Evolutionary conservation across 257 asterid genomes (phyloP), one percentile per base, ranked within the genome.

Genomic region (Phtheirospermum japonicum): DNA sequence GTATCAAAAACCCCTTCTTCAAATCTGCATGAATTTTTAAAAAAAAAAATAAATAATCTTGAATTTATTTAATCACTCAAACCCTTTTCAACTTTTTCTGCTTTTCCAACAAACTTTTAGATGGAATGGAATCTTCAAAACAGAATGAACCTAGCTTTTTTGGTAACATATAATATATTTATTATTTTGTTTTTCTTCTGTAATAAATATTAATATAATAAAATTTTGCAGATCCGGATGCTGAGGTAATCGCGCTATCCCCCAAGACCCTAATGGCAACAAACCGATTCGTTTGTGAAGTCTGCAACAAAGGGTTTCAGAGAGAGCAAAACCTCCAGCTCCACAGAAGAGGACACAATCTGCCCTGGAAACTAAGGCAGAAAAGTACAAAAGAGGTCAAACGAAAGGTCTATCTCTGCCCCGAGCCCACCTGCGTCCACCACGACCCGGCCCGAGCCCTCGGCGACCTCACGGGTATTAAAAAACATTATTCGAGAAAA

Each of bases 181-280:
- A n/a, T n/a, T n/a, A n/a, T n/a, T n/a, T n/a, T n/a, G n/a, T n/a
- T n/a, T n/a, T n/a, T n/a, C n/a, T n/a, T n/a, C n/a, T n/a, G n/a
- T n/a, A n/a, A n/a, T n/a, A n/a, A n/a, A n/a, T n/a, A n/a, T n/a
- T n/a, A n/a, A n/a, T n/a, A n/a, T n/a, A n/a, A n/a, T n/a, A n/a
- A n/a, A n/a, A n/a, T n/a, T n/a, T n/a, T n/a, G n/a, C n/a, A 87
- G 95, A 77, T 87, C 95, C 85, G 42, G 94, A 88, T 12, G 85
- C 94, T 0, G 91, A 88, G 67, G 88, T 88, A 0, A 75, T 88
- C 17, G 95, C 92, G 2, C 82, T 85, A 18, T 88, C 96, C 3
- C 96, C 96, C 0, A 80, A 77, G 75, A 82, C 95, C 7, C 79
- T 88, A 65, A 88, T 88, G 96, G 92, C 96, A 0, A 85, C 89